Percentiles rank a stretch among this genome's conserved stretches.
These are phyloP conservation scores for Mesembryanthemum crystallinum DNA, from an alignment of 148 eudicot species.

Conservation along the genomic window DNA sequence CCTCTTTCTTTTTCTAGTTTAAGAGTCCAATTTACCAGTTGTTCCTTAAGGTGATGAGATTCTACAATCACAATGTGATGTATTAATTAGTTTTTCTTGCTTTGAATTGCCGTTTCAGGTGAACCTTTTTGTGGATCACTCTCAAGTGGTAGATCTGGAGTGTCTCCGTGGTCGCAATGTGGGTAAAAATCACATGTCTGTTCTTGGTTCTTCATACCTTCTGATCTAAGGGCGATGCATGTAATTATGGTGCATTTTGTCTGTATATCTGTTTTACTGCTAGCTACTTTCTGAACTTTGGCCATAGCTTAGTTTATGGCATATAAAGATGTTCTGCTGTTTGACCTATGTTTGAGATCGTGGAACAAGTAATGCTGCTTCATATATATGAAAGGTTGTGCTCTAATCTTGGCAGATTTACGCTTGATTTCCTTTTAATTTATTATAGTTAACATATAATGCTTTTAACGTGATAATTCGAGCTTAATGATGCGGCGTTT, in stretches of 20 bases:
- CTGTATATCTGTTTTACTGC: background rate
- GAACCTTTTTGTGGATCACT: slow-evolving; percentile 87
- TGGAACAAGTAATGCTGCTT: background rate
- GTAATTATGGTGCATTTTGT: background rate
- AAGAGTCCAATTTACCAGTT: background rate
- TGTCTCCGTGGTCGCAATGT: slow-evolving; percentile 75
- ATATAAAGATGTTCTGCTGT: background rate
- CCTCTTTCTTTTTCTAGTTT: background rate
- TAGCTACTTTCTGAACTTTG: background rate
- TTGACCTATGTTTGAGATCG: background rate
- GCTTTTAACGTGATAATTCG: background rate
- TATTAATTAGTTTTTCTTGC: background rate
- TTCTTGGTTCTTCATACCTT: slow-evolving; percentile 57
- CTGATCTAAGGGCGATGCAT: slow-evolving; percentile 29
- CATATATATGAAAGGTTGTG: background rate
- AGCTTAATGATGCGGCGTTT: background rate
- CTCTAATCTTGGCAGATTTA: background rate
- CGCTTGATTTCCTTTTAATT: background rate
- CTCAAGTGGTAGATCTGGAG: slow-evolving; percentile 84
- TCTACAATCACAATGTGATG: background rate
- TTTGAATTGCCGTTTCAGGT: slow-evolving; percentile 46
- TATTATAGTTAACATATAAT: background rate
- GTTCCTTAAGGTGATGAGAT: background rate
- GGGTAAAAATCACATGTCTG: slow-evolving; percentile 72
- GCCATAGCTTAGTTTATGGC: too few relatives aligned